These are phyloP conservation scores for Blastobotrys terrestris DNA, from an alignment of 805 yeast genomes.

Conservation along the genomic window DNA sequence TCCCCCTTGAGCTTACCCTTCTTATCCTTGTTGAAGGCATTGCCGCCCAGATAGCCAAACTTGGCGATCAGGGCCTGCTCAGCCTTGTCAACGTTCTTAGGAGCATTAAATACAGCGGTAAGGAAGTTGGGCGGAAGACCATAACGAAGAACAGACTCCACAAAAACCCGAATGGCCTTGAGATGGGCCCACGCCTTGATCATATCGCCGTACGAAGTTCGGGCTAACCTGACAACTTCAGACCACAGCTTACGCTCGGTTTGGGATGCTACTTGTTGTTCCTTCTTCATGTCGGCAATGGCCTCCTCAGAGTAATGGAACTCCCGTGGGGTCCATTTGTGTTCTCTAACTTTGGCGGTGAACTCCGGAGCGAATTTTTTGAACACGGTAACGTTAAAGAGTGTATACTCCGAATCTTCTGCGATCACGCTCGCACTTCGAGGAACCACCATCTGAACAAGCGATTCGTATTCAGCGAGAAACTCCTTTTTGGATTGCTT, in stretches of 20 bases:
- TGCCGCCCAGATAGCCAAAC: conserved; percentile 89
- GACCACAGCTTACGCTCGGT: conserved; percentile 62
- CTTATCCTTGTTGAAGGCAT: conserved; percentile 66
- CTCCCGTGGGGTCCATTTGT: conserved; percentile 88
- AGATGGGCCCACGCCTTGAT: conserved; percentile 85
- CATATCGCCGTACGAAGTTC: conserved; percentile 85
- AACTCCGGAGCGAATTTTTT: conserved; percentile 72
- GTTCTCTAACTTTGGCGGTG: conserved; percentile 66
- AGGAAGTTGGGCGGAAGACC: conserved; percentile 93
- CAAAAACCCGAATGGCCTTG: conserved; percentile 79
- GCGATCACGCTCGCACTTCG: conserved; percentile 70
- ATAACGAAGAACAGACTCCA: conserved; percentile 89
- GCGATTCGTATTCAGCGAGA: conserved; percentile 63
- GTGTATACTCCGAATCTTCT: conserved; percentile 63
- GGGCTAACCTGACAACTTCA: conserved; percentile 76
- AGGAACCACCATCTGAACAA: conserved; percentile 82
- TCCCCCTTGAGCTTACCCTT: conserved; percentile 57
- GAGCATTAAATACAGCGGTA: conserved; percentile 38
- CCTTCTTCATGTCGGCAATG: conserved; percentile 66
- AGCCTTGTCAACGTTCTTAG: conserved; percentile 47
- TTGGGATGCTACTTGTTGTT: conserved; percentile 68
- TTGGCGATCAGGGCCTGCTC: conserved; percentile 64
- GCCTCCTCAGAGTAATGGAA: conserved; percentile 76
- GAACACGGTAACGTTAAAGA: conserved; percentile 79
- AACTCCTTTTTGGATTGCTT: conserved; percentile 55